These are phyloP conservation scores for Melanogaster broomeanus DNA, from an alignment of 768 basidiomycete species.

Conservation along the genomic window DNA sequence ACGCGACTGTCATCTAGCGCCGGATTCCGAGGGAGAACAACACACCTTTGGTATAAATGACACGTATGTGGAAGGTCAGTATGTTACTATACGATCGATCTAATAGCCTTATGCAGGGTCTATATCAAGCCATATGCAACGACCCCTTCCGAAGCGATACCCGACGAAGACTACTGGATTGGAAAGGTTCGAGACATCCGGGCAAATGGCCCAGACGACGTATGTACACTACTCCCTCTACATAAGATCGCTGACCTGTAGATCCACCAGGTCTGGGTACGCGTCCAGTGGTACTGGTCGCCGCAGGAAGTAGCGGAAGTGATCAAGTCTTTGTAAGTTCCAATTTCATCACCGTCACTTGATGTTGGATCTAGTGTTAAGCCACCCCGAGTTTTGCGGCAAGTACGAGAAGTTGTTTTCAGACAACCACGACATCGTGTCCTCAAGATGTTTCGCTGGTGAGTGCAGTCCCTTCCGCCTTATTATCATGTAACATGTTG, in stretches of 20 bases:
- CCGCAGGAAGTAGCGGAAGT: conserved; percentile 45
- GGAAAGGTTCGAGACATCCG: conserved; percentile 50
- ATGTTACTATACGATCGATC: background rate
- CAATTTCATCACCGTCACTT: background rate
- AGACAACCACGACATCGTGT: conserved; percentile 49
- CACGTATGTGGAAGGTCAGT: conserved; percentile 30
- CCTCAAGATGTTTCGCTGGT: conserved; percentile 50
- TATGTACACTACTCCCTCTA: conserved; percentile 15
- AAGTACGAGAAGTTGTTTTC: conserved; percentile 52
- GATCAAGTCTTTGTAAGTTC: conserved; percentile 52
- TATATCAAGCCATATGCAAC: conserved; percentile 42
- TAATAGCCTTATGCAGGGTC: conserved; percentile 25
- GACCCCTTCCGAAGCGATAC: conserved; percentile 25
- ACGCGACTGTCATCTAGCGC: conserved; percentile 6
- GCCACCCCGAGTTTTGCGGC: conserved; percentile 42
- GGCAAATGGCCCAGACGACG: conserved; percentile 26
- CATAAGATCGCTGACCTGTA: background rate
- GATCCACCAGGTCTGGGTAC: conserved; percentile 48
- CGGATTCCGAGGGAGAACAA: conserved; percentile 6
- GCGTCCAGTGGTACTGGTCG: conserved; percentile 58
- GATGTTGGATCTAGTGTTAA: conserved; percentile 18
- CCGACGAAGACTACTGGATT: conserved; percentile 51
- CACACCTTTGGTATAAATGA: conserved; percentile 35
- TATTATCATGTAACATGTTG: background rate
- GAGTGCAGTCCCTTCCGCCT: background rate